These are phyloP conservation scores for Phytopythium helicoides DNA, from an alignment of 352 stramenopile genomes.

Conservation along the genomic window DNA sequence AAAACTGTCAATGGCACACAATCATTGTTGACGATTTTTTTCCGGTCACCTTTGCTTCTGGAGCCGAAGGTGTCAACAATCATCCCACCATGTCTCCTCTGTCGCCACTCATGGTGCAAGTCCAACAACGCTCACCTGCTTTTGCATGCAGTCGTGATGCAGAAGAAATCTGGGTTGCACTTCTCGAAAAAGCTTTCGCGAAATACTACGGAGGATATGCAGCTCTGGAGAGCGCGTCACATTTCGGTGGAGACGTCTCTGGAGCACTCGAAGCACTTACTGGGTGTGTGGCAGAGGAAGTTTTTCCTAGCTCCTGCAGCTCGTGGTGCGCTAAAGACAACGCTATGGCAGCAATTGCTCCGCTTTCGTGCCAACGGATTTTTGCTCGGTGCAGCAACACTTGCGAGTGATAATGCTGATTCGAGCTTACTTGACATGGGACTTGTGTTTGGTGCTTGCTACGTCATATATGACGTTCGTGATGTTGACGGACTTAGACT, in stretches of 20 bases:
- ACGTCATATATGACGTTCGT: slow-evolving; percentile 90
- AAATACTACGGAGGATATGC: slow-evolving; percentile 92
- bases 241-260: slow-evolving; percentile 82
- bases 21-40: slow-evolving; percentile 92
- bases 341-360: slow-evolving; percentile 89
- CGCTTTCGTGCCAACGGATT: slow-evolving; percentile 87
- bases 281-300: slow-evolving; percentile 84
- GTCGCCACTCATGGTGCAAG: neutral
- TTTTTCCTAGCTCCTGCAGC: slow-evolving; percentile 83
- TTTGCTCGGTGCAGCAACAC: slow-evolving; percentile 88
- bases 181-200: slow-evolving; percentile 92
- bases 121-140: slow-evolving; percentile 50
- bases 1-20: slow-evolving; percentile 92
- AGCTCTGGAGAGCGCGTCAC: slow-evolving; percentile 51
- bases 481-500: slow-evolving; percentile 85
- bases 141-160: slow-evolving; percentile 87
- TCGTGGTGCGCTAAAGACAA: slow-evolving; percentile 84
- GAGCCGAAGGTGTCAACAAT: neutral
- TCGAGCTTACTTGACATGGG: slow-evolving; percentile 88
- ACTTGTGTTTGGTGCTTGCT: slow-evolving; percentile 89
- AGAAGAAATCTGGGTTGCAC: slow-evolving; percentile 90
- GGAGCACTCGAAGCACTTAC: slow-evolving; percentile 88
- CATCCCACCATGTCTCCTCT: too few relatives aligned
- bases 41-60: slow-evolving; percentile 53
- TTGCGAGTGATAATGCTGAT: slow-evolving; percentile 82